phyloP scores from a whole-genome alignment of 768 basidiomycete species.

The Mycena vulgaris region DNA sequence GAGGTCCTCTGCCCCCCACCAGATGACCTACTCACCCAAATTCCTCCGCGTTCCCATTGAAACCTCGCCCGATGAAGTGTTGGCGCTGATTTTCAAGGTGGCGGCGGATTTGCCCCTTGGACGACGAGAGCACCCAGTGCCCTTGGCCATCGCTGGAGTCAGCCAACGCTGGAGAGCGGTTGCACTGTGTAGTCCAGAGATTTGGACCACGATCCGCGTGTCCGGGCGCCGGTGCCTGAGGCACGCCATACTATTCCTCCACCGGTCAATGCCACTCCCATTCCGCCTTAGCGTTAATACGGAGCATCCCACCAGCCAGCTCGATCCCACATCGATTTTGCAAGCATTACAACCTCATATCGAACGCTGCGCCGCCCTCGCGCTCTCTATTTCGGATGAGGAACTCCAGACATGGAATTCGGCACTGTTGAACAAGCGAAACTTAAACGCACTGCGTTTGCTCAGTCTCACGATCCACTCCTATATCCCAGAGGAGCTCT shows the following conservation, averaged over 20 bases:
- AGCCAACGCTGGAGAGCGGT: conserved; percentile 7
- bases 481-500: conserved; percentile 12
- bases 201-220: conserved; percentile 16
- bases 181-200: not conserved
- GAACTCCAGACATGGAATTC: not conserved
- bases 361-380: conserved; percentile 5
- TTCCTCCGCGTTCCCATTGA: not conserved
- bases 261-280: not conserved
- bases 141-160: not conserved
- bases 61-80: not conserved
- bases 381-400: conserved; percentile 2
- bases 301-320: not conserved
- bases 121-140: not conserved
- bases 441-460: not conserved
- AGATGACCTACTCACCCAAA: not conserved
- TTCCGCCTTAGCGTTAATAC: conserved; percentile 20
- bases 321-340: not conserved
- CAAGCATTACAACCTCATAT: not conserved
- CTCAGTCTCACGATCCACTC: conserved; percentile 15
- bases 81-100: conserved; percentile 10
- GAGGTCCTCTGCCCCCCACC: not conserved
- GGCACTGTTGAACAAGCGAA: not conserved
- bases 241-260: not conserved
- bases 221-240: not conserved
- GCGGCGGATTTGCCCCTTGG: conserved; percentile 9